These are phyloP conservation scores for Fraxinus angustifolia DNA, from an alignment of 305 asterid genomes.

Conservation along the genomic window DNA sequence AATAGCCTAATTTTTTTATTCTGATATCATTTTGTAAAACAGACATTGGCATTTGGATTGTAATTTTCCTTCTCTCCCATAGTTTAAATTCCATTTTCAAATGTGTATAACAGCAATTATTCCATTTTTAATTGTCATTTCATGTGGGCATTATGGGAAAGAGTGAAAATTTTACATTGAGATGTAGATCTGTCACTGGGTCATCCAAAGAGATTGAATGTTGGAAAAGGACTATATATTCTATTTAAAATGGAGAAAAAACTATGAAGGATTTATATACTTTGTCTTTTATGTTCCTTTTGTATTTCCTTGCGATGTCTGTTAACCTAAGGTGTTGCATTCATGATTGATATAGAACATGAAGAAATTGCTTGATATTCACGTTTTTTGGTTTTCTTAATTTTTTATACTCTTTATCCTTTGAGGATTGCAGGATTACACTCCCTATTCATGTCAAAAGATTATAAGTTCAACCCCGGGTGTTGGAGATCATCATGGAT, in stretches of 20 bases:
- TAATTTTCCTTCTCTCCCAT: neutral
- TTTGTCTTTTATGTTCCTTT: slow-evolving; percentile 9
- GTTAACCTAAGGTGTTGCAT: slow-evolving; percentile 9
- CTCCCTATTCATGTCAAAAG: slow-evolving; percentile 96
- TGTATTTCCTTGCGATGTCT: neutral
- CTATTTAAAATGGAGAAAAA: neutral
- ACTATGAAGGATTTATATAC: neutral
- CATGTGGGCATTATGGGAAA: neutral
- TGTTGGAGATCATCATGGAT: slow-evolving; percentile 87
- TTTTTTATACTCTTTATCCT: slow-evolving; percentile 10
- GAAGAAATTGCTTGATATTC: neutral
- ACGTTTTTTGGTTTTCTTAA: slow-evolving; percentile 2
- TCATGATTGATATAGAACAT: slow-evolving; percentile 1
- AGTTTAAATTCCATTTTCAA: neutral
- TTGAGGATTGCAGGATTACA: slow-evolving; percentile 68
- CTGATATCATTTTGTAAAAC: neutral
- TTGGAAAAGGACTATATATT: neutral
- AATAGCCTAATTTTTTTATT: neutral
- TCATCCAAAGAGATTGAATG: neutral
- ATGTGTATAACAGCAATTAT: neutral
- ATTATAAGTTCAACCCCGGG: slow-evolving; percentile 78
- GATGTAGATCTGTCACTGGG: neutral
- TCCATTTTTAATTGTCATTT: neutral
- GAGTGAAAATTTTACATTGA: neutral
- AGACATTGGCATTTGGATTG: neutral